Evolutionary conservation across 2,329 filamentous ascomycete genomes (phyloP).

Genomic region (Epichloe scottii): DNA sequence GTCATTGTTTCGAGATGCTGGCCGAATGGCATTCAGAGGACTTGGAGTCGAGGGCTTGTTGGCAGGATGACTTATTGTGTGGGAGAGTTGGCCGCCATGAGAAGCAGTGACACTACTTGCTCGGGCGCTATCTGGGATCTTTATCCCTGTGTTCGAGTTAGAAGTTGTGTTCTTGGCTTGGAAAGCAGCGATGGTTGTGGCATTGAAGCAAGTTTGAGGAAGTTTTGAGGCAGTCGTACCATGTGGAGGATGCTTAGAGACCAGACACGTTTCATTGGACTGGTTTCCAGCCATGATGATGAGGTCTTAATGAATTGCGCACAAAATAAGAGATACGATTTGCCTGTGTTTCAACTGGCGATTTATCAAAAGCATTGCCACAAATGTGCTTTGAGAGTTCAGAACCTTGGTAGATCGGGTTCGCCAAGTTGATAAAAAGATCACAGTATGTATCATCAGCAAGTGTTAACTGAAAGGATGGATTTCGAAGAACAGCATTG

Average conservation of each 20-base stretch:
- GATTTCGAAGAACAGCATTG: too few species aligned
- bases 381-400: not conserved
- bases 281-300: not conserved
- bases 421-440: not conserved
- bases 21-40: conserved; percentile 21
- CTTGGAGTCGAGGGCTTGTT: conserved; percentile 22
- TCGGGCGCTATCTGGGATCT: conserved; percentile 13
- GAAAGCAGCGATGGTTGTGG: not conserved
- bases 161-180: not conserved
- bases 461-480: too few species aligned
- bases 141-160: conserved; percentile 12
- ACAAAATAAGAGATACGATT: not conserved
- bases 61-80: conserved; percentile 16
- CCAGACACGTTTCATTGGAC: not conserved
- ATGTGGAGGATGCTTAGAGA: not conserved
- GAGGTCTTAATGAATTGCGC: not conserved
- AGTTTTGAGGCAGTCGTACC: not conserved
- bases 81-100: not conserved
- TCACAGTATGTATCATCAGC: too few species aligned
- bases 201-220: not conserved
- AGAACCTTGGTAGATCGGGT: not conserved
- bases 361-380: not conserved
- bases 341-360: not conserved
- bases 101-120: not conserved
- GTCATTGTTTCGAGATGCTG: conserved; percentile 19